These are phyloP conservation scores for Herpotrichia juniperi DNA, from an alignment of 2,329 filamentous ascomycete species.

Conservation along the genomic window DNA sequence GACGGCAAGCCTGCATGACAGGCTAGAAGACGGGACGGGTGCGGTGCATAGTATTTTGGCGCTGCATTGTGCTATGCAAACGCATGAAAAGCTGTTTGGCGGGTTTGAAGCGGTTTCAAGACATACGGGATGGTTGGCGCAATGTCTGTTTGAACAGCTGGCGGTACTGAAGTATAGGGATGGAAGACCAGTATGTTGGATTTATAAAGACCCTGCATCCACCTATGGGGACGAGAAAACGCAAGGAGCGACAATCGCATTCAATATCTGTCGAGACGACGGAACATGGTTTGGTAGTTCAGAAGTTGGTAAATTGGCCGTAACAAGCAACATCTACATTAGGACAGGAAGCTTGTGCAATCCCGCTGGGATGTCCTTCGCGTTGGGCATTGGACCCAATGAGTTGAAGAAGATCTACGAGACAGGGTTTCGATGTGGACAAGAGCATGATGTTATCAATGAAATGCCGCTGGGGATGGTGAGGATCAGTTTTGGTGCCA, in stretches of 20 bases:
- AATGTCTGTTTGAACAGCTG: conserved; percentile 58
- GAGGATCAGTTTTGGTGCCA: conserved; percentile 65
- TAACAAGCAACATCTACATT: conserved; percentile 63
- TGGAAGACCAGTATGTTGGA: conserved; percentile 56
- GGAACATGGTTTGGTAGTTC: conserved; percentile 63
- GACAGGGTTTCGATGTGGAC: conserved; percentile 63
- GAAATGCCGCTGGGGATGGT: conserved; percentile 64
- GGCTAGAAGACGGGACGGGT: conserved; percentile 70
- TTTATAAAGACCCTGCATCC: conserved; percentile 61
- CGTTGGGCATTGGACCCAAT: conserved; percentile 57
- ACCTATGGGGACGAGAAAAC: conserved; percentile 58
- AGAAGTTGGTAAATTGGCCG: conserved; percentile 64
- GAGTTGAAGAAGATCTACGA: conserved; percentile 63
- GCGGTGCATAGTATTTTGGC: conserved; percentile 71
- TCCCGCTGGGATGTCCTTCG: conserved; percentile 56
- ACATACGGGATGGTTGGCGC: conserved; percentile 62
- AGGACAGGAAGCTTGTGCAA: conserved; percentile 65
- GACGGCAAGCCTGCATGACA: conserved; percentile 61
- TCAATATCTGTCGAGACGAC: conserved; percentile 63
- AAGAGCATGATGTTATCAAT: conserved; percentile 60
- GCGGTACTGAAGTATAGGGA: conserved; percentile 58
- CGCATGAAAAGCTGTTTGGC: conserved; percentile 62
- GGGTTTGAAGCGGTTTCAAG: conserved; percentile 64
- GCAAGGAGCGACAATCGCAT: conserved; percentile 68
- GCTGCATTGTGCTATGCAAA: conserved; percentile 63